Base-by-base conservation (phyloP, 768 basidiomycete species). In the Psilocybe tampanensis region DNA sequence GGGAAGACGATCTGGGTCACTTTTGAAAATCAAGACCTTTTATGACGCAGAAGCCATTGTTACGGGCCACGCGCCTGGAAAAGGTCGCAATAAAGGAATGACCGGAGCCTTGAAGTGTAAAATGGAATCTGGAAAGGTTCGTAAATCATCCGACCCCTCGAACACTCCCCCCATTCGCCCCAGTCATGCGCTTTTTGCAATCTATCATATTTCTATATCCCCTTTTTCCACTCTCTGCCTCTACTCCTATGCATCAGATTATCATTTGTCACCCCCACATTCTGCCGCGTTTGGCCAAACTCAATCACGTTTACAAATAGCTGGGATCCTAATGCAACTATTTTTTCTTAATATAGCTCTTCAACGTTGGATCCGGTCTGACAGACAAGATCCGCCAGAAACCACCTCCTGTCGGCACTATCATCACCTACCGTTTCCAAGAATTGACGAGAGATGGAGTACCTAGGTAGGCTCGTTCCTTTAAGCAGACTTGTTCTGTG, bases 11-110 rank as follows among this genome's bases (percentile, higher is more conserved):
- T 84, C 82, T 0, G 68, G 64, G 5, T 76, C 80, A 3, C 67
- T 86, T 4, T 67, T 83, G 15, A 86, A 86, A 64, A 76, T 86
- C 65, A 86, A 86, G 78, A 81, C 82, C 3, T 86, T 85, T 66
- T 83, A 82, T 62, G 84, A 86, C 60, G 84, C 82, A 1, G 84
- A 86, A 63, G 84, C 84, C 13, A 60, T 80, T 32, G 82, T 86
- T 7, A 82, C 75, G 2, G 88, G 88, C 1, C 82, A 89, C 62
- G 73, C 70, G 5, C 74, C 80, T 55, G 78, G 82, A 36, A 81
- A 80, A 66, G 83, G 84, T 1, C 78, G 73, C 56, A 70, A 83
- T 62, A 72, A 74, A 36, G 83, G 82, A 19, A 67, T 70, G 9
- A 79, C 76, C 2, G 83, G 82, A 12, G 79, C 80, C 9, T 64